Percentiles rank a stretch among this genome's conserved stretches.
Conservation (phyloP, 495 filamentous ascomycete species). For the Penicillium odoratum region DNA sequence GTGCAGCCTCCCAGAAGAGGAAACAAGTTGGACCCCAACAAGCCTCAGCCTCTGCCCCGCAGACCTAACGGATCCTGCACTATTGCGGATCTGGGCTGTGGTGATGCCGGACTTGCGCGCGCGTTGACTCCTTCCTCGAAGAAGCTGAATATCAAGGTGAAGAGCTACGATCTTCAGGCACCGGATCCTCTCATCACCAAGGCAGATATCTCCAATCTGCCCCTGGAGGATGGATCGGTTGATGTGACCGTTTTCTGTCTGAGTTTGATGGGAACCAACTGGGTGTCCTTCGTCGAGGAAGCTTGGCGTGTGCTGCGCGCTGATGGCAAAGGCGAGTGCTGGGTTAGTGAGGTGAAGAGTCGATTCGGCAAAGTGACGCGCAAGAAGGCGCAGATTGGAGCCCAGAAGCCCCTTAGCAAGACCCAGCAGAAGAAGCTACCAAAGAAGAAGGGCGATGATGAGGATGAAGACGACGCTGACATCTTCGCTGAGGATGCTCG, state of each 20-base stretch:
- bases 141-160: slow-evolving; percentile 66
- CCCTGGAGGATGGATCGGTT: slow-evolving; percentile 65
- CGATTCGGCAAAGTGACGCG: slow-evolving; percentile 71
- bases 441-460: slow-evolving; percentile 41
- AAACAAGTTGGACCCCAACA: slow-evolving; percentile 34
- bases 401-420: slow-evolving; percentile 64
- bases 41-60: slow-evolving; percentile 44
- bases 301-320: slow-evolving; percentile 79
- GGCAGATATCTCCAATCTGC: slow-evolving; percentile 84
- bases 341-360: slow-evolving; percentile 95
- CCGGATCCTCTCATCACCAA: slow-evolving; percentile 71
- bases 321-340: slow-evolving; percentile 87
- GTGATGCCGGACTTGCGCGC: slow-evolving; percentile 69
- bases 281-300: slow-evolving; percentile 92
- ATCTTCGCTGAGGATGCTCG: slow-evolving; percentile 52
- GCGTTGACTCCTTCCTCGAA: slow-evolving; percentile 54
- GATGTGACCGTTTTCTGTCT: slow-evolving; percentile 93
- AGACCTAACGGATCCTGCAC: slow-evolving; percentile 61
- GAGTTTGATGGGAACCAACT: slow-evolving; percentile 98
- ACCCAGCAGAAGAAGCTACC: slow-evolving; percentile 49
- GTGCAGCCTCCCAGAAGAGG: slow-evolving; percentile 37
- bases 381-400: slow-evolving; percentile 57
- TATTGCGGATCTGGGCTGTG: slow-evolving; percentile 86
- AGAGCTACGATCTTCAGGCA: slow-evolving; percentile 66
- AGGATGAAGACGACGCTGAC: slow-evolving; percentile 46